Conservation (phyloP, 225 moss, liverwort and hornwort genomes). For the Physcomitrellopsis africana region DNA sequence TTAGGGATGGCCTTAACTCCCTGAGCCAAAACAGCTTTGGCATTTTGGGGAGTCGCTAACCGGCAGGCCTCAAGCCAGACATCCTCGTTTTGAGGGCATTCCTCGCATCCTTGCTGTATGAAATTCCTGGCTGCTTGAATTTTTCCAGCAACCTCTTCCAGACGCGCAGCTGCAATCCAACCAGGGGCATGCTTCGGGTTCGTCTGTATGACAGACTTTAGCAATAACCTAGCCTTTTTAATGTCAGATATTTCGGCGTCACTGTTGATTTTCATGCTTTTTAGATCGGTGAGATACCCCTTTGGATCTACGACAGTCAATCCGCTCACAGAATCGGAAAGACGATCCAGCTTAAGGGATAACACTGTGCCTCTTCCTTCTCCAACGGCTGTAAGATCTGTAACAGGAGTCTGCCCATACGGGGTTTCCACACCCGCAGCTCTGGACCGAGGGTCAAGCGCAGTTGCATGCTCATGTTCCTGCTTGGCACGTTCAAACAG, state of each 20-base stretch:
- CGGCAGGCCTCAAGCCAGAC: conserved; percentile 68
- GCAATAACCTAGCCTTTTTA: conserved; percentile 62
- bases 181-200: conserved; percentile 73
- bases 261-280: conserved; percentile 70
- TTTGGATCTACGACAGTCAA: conserved; percentile 79
- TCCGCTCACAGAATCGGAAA: conserved; percentile 88
- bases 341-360: conserved; percentile 77
- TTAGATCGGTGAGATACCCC: conserved; percentile 70
- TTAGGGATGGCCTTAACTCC: conserved; percentile 72
- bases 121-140: conserved; percentile 69
- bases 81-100: conserved; percentile 72
- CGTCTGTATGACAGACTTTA: conserved; percentile 68
- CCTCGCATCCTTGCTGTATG: conserved; percentile 68
- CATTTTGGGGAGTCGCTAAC: conserved; percentile 57
- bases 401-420: conserved; percentile 93
- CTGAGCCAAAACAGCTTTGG: conserved; percentile 63
- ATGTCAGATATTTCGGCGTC: conserved; percentile 79
- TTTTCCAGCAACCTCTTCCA: conserved; percentile 74
- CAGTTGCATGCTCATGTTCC: conserved; percentile 89
- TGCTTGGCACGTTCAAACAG: conserved; percentile 92
- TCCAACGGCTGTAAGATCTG: conserved; percentile 95
- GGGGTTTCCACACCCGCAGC: conserved; percentile 90
- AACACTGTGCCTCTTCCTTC: conserved; percentile 92
- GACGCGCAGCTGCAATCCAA: conserved; percentile 69
- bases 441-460: conserved; percentile 82